Evolutionary conservation across 805 yeast species (phyloP).

Genomic region (Jamesozyma rosinii): DNA sequence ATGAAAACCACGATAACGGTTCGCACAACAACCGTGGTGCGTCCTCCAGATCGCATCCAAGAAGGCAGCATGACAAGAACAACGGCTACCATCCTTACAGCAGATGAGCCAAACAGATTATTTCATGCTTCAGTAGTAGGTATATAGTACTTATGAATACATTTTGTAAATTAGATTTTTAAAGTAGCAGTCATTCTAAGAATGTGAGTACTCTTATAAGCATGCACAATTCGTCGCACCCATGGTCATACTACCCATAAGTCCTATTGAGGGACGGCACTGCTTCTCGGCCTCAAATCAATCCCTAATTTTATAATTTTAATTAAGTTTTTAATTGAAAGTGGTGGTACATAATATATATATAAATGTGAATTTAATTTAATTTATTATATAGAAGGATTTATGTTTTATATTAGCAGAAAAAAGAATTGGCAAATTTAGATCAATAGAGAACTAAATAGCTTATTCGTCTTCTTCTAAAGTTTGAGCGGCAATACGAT

Average conservation of each 20-base stretch:
- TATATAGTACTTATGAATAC: no score
- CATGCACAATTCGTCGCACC: no score
- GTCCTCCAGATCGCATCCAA: slow-evolving; percentile 1
- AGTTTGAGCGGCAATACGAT: slow-evolving; percentile 99
- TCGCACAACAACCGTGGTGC: background rate
- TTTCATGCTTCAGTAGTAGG: no score
- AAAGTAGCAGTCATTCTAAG: no score
- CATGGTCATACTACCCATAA: no score
- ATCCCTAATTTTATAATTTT: background rate
- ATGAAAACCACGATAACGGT: slow-evolving; percentile 18
- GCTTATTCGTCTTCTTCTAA: slow-evolving; percentile 73
- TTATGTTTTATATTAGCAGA: background rate
- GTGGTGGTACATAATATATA: slow-evolving; percentile 1
- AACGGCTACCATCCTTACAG: slow-evolving; percentile 3
- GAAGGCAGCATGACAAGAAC: slow-evolving; percentile 5
- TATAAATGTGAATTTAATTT: background rate
- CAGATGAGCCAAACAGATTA: no score
- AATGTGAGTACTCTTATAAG: no score
- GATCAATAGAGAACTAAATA: slow-evolving; percentile 4
- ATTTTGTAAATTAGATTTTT: no score
- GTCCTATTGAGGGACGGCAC: no score
- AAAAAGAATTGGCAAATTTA: background rate
- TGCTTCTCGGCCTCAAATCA: no score
- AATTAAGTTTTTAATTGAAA: slow-evolving; percentile 1
- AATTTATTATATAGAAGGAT: background rate